Conservation (phyloP, 106 monocot genomes). For the Dendrobium catenatum region DNA sequence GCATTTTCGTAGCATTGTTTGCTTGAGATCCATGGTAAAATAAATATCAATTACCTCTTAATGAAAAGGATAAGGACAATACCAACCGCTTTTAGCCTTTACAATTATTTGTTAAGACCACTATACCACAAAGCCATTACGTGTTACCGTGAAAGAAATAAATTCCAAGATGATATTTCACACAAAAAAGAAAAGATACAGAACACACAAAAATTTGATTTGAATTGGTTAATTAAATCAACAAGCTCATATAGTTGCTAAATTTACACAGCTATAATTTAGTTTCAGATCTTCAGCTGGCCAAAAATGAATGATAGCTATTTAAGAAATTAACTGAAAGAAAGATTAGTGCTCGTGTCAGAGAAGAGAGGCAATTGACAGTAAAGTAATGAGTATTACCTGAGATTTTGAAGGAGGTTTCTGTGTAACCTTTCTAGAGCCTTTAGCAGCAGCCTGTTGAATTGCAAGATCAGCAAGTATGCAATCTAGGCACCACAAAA, state of each 20-base stretch:
- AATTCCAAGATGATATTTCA: background rate
- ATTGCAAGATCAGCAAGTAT: conserved; percentile 58
- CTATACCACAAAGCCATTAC: background rate
- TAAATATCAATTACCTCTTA: no score
- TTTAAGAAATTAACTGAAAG: background rate
- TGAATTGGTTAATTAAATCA: background rate
- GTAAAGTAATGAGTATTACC: conserved; percentile 19
- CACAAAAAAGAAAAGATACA: background rate
- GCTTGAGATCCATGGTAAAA: no score
- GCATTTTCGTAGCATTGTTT: no score
- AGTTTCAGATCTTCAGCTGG: background rate
- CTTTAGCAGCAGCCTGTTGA: conserved; percentile 52
- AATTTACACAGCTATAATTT: no score
- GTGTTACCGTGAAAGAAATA: background rate
- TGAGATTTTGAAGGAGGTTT: conserved; percentile 64
- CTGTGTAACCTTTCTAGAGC: conserved; percentile 51
- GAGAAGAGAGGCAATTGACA: background rate
- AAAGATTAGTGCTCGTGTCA: background rate
- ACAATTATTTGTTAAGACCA: background rate
- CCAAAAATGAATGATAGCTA: background rate
- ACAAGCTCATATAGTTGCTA: no score
- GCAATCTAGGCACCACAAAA: conserved; percentile 72
- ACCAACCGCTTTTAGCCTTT: no score
- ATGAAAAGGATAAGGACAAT: no score
- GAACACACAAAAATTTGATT: background rate